A percentile compares a stretch with the other conserved stretches of the same genome.
Evolutionary conservation across 2,329 filamentous ascomycete species (phyloP).

Genomic region (Ascochyta fabae): DNA sequence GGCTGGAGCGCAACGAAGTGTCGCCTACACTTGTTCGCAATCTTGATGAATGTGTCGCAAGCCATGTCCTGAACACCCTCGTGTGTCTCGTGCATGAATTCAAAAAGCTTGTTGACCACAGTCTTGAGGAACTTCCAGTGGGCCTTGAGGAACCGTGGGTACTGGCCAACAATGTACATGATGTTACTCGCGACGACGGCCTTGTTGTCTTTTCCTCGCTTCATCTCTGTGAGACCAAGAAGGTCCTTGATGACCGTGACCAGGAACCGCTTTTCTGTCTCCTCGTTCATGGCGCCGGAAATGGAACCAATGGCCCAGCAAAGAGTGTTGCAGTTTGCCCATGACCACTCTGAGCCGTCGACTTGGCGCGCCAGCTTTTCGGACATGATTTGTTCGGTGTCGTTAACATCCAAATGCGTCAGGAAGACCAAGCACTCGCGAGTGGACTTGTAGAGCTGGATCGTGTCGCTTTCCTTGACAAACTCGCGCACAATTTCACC

Average conservation of each 20-base stretch:
- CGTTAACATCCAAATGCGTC: conserved; percentile 94
- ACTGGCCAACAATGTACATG: conserved; percentile 99
- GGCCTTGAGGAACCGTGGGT: conserved; percentile 96
- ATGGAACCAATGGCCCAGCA: conserved; percentile 99
- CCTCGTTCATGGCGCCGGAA: conserved; percentile 98
- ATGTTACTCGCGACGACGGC: conserved; percentile 99
- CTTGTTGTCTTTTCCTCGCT: conserved; percentile 99
- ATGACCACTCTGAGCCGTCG: conserved; percentile 96
- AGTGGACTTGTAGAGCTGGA: conserved; percentile 99
- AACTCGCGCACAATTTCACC: conserved; percentile 99
- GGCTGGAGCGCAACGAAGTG: conserved; percentile 97
- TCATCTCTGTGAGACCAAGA: conserved; percentile 96
- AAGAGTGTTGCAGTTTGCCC: conserved; percentile 99
- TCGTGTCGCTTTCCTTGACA: conserved; percentile 98
- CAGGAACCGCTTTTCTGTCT: conserved; percentile 97
- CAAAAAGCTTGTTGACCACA: conserved; percentile 98
- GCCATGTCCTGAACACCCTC: conserved; percentile 99
- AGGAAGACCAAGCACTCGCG: conserved; percentile 96
- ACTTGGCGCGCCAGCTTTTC: conserved; percentile 96
- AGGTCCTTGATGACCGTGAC: conserved; percentile 99
- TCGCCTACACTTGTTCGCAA: conserved; percentile 95
- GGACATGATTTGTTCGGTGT: conserved; percentile 99
- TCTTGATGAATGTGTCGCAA: conserved; percentile 99
- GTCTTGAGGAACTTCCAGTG: conserved; percentile 99
- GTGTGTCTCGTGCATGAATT: conserved; percentile 99